Conservation (phyloP, 208 protist species). For the Wallacemonas rigidus region DNA sequence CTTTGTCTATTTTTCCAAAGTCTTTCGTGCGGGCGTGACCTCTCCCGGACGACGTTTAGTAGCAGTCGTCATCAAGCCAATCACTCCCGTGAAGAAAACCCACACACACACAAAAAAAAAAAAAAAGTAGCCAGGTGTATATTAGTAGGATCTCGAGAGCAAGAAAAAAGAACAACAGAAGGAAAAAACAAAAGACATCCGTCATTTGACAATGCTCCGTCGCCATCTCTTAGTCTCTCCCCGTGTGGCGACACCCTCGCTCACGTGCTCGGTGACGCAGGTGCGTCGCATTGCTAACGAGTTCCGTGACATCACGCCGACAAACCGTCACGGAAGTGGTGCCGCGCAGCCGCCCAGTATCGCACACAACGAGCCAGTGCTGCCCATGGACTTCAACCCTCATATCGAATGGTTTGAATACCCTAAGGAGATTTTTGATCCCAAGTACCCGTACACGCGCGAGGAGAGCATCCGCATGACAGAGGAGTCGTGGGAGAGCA, state of each 20-base stretch:
- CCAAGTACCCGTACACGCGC: constrained; percentile 89
- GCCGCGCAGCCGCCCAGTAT: constrained; percentile 68
- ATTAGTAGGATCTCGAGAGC: not conserved
- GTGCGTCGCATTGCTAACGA: constrained; percentile 51
- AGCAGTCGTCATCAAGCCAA: too few relatives aligned
- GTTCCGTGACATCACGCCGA: constrained; percentile 49
- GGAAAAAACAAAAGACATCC: not conserved
- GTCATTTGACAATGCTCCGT: constrained; percentile 14
- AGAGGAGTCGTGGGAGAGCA: constrained; percentile 88
- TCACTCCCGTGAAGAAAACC: not conserved
- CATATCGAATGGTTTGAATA: constrained; percentile 94
- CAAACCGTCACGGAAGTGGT: constrained; percentile 10
- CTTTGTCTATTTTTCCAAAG: too few relatives aligned
- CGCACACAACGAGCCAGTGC: constrained; percentile 76
- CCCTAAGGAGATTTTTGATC: constrained; percentile 89
- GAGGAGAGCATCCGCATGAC: constrained; percentile 91
- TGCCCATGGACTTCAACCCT: constrained; percentile 91
- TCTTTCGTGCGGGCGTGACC: too few relatives aligned
- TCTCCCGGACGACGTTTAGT: too few relatives aligned
- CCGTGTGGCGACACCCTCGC: not conserved
- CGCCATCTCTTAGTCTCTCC: constrained; percentile 9
- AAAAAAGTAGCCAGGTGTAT: not conserved
- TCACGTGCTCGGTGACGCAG: not conserved
- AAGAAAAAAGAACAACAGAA: constrained; percentile 14
- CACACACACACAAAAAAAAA: not conserved